phyloP scores from a whole-genome alignment of 148 eudicot genomes.

The Fagopyrum esculentum region DNA sequence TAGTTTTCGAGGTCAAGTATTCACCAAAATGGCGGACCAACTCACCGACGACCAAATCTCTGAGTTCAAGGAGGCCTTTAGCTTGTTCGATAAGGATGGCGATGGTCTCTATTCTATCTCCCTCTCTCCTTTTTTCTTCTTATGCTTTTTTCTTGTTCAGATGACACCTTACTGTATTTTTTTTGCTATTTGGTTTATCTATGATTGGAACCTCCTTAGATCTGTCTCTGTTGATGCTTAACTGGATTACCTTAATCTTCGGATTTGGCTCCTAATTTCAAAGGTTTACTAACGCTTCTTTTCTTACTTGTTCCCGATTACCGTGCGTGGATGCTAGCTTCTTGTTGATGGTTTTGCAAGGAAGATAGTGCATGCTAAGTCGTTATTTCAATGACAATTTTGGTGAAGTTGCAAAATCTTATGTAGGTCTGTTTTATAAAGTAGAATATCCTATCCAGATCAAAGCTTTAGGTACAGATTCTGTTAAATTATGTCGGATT shows the following conservation, averaged over 20 bases:
- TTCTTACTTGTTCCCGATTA: not conserved
- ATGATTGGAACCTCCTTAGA: not conserved
- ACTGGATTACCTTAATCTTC: not conserved
- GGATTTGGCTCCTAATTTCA: not conserved
- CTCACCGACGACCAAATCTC: slow-evolving; percentile 68
- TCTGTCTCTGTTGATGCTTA: not conserved
- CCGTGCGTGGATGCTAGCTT: not conserved
- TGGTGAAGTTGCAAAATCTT: not conserved
- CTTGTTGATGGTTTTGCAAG: not conserved
- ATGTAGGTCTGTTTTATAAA: not conserved
- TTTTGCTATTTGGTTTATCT: not conserved
- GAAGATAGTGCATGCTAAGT: not conserved
- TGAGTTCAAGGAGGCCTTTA: slow-evolving; percentile 68
- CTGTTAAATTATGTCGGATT: not conserved
- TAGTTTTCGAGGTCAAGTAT: slow-evolving; percentile 1
- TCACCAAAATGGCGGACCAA: slow-evolving; percentile 33
- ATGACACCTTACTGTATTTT: not conserved
- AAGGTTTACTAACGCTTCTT: no score
- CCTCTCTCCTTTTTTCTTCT: slow-evolving; percentile 1
- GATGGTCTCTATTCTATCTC: slow-evolving; percentile 34
- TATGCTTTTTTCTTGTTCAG: not conserved
- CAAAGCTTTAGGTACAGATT: slow-evolving; percentile 6
- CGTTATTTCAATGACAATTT: not conserved
- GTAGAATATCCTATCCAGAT: not conserved
- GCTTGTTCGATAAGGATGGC: slow-evolving; percentile 63